Evolutionary conservation across 805 yeast species (phyloP).

Genomic region (Lipomyces lipofer): DNA sequence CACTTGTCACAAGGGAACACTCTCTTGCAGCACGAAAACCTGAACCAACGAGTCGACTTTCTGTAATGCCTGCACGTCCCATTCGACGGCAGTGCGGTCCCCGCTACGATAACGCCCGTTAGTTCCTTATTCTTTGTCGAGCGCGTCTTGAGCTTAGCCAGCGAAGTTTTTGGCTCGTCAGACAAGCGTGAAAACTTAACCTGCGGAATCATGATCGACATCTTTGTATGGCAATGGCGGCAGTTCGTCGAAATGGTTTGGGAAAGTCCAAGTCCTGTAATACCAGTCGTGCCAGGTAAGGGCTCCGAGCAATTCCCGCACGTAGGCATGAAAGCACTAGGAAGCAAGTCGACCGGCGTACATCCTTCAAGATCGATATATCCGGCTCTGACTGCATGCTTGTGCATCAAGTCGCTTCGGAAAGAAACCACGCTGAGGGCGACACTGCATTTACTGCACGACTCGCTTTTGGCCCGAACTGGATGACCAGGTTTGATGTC

Average conservation of each 20-base stretch:
- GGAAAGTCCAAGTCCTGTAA: conserved; percentile 40
- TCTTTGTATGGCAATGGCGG: conserved; percentile 41
- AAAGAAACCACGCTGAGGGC: conserved; percentile 41
- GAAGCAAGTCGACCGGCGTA: conserved; percentile 40
- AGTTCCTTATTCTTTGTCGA: too few species aligned
- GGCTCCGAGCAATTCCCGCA: conserved; percentile 41
- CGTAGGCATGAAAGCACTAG: conserved; percentile 41
- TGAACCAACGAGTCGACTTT: conserved; percentile 46
- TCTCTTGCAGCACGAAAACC: conserved; percentile 46
- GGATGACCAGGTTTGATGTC: conserved; percentile 39
- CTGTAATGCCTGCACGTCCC: conserved; percentile 46
- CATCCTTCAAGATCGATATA: conserved; percentile 45
- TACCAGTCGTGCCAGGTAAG: conserved; percentile 33
- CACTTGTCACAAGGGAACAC: conserved; percentile 48
- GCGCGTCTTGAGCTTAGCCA: conserved; percentile 24
- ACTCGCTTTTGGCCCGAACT: conserved; percentile 36
- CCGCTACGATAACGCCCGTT: conserved; percentile 40
- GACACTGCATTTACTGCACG: conserved; percentile 42
- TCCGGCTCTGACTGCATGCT: conserved; percentile 35
- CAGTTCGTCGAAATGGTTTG: conserved; percentile 39
- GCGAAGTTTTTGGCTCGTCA: conserved; percentile 30
- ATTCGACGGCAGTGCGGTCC: conserved; percentile 43
- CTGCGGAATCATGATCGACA: conserved; percentile 40
- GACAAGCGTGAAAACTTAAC: conserved; percentile 39
- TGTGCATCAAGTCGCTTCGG: conserved; percentile 41